Base-by-base conservation (phyloP, 208 protist species). In the Trypanosoma grayi region DNA sequence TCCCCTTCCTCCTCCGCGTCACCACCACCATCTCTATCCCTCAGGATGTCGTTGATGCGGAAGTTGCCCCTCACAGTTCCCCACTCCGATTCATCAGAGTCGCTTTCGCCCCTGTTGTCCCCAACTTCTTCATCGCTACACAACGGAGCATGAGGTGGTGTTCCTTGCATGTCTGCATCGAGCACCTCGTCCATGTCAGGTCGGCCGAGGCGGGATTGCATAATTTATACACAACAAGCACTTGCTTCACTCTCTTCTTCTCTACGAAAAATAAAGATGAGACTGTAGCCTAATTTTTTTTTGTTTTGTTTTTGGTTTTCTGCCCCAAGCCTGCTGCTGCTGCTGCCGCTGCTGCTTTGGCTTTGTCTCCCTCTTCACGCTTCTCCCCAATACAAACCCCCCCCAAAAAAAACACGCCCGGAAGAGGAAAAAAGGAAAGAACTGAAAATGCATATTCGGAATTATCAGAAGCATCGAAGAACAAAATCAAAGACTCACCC, bases 41-140 rank as follows among this genome's bases (percentile, higher is more conserved):
- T 39, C 1, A 59, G 10, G 10, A 59, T 52, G 18, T 30, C 51
- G 20, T 60, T 47, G 24, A 63, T 52, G 18, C 46, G 14, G 20
- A 63, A 63, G 24, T 43, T 44, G 11, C 58, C 34, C 2, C 24
- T 55, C n/a, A 63, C 46, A 54, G 58, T 63, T 44, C 58, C 58
- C 58, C 58, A 63, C 34, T 55, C 58, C n/a, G 58, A 63, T 54
- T 63, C 58, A 54, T 63, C 58, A 25, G 58, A 63, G 10, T 9
- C 2, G 46, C 46, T 52, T 2, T 55, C 58, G 24, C 34, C 14
- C n/a, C 33, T n/a, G 40, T 24, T 27, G 28, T 40, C 36, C 34
- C 31, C 18, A 7, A 0, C 2, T 14, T 52, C 44, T 25, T 44
- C 45, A 30, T 55, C 45, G 25, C 24, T 41, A 16, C 25, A 14